Percentiles rank a stretch among this genome's conserved stretches.
These are phyloP conservation scores for Fusarium tuaranense DNA, from an alignment of 2,329 filamentous ascomycete species.

Conservation along the genomic window DNA sequence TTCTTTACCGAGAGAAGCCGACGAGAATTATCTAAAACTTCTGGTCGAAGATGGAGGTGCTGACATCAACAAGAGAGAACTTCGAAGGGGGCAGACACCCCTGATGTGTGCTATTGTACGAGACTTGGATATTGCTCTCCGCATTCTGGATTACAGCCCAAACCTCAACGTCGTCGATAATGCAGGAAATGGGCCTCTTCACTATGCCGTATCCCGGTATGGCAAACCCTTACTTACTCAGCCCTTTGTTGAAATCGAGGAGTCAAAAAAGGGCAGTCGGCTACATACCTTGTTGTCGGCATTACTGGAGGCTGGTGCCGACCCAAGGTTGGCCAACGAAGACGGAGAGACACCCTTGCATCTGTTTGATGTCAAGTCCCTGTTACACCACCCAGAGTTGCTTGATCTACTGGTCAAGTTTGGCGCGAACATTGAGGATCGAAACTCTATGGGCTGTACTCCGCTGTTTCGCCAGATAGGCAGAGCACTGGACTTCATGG, in stretches of 20 bases:
- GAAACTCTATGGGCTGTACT: conserved; percentile 17
- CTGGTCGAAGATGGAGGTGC: conserved; percentile 40
- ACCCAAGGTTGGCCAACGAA: conserved; percentile 30
- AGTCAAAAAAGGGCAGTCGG: background rate
- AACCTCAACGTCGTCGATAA: conserved; percentile 32
- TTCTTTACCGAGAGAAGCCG: conserved; percentile 26
- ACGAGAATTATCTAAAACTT: conserved; percentile 25
- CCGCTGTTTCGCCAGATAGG: conserved; percentile 14
- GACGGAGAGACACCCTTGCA: conserved; percentile 31
- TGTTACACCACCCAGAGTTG: background rate
- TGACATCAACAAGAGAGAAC: conserved; percentile 38
- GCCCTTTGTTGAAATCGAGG: background rate
- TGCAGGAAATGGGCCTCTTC: conserved; percentile 36
- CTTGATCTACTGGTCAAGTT: conserved; percentile 3
- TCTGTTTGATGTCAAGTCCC: background rate
- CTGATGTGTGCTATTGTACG: conserved; percentile 15
- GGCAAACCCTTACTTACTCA: background rate
- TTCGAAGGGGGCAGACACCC: conserved; percentile 35
- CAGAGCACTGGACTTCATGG: background rate
- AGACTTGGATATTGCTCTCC: conserved; percentile 1
- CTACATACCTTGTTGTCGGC: background rate
- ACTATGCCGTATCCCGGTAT: conserved; percentile 18
- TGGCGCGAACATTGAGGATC: conserved; percentile 16
- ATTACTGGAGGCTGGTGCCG: conserved; percentile 36
- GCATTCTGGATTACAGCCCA: conserved; percentile 32